A percentile compares a stretch with the other conserved stretches of the same genome.
phyloP scores from a whole-genome alignment of 2,329 filamentous ascomycete genomes.

The Aspergillus sclerotialis region DNA sequence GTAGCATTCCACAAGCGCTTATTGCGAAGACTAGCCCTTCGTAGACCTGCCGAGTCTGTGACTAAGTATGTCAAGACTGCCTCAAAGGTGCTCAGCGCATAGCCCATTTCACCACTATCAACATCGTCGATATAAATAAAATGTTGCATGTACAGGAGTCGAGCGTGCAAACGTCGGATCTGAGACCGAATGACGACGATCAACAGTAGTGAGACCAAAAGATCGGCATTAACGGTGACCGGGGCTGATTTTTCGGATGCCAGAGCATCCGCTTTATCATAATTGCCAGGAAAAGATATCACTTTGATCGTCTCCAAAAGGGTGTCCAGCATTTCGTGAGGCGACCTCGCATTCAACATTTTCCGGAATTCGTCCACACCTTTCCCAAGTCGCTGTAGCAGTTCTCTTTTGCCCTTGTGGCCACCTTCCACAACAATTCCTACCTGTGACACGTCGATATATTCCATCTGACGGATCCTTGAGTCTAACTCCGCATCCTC shows the following conservation, averaged over 20 bases:
- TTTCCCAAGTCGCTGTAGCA: slow-evolving; percentile 66
- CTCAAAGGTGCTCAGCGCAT: slow-evolving; percentile 91
- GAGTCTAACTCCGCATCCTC: slow-evolving; percentile 85
- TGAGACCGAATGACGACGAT: slow-evolving; percentile 90
- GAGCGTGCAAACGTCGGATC: slow-evolving; percentile 77
- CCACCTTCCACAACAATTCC: slow-evolving; percentile 81
- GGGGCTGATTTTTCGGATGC: slow-evolving; percentile 48
- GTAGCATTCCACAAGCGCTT: slow-evolving; percentile 81
- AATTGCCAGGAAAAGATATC: slow-evolving; percentile 59
- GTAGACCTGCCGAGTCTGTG: slow-evolving; percentile 71
- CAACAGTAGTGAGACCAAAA: slow-evolving; percentile 81
- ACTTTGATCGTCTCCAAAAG: slow-evolving; percentile 75
- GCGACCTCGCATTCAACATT: slow-evolving; percentile 68
- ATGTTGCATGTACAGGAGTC: slow-evolving; percentile 89
- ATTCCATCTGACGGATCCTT: slow-evolving; percentile 87
- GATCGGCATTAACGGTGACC: slow-evolving; percentile 75
- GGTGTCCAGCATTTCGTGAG: slow-evolving; percentile 82
- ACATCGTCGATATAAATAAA: slow-evolving; percentile 98
- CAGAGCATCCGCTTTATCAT: slow-evolving; percentile 32
- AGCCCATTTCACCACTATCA: slow-evolving; percentile 91
- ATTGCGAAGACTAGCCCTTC: slow-evolving; percentile 80
- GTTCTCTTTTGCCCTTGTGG: slow-evolving; percentile 68
- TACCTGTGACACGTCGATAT: slow-evolving; percentile 88
- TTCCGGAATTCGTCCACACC: slow-evolving; percentile 87
- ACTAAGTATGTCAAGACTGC: slow-evolving; percentile 84